These are phyloP conservation scores for Sanghuangporus weigelae DNA, from an alignment of 1,284 basidiomycete genomes.

Conservation along the genomic window DNA sequence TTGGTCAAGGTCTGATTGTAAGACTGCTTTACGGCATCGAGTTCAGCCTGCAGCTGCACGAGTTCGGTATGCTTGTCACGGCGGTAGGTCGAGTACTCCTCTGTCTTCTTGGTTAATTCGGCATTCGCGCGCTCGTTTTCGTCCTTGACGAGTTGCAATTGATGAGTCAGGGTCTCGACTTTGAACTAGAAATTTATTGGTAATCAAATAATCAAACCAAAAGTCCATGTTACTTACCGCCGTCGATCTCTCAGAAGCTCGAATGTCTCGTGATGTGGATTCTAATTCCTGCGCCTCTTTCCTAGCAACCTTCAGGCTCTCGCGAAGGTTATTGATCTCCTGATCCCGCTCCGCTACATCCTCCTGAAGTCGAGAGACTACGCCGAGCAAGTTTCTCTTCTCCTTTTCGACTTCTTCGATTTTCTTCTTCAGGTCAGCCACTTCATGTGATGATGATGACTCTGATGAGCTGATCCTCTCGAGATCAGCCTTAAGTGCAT, in stretches of 20 bases:
- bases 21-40: conserved; percentile 64
- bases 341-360: conserved; percentile 66
- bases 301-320: conserved; percentile 65
- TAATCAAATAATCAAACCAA: conserved; percentile 11
- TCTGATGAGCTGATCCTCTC: conserved; percentile 47
- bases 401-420: conserved; percentile 72
- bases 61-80: conserved; percentile 71
- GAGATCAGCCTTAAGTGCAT: conserved; percentile 49
- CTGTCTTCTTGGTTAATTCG: conserved; percentile 60
- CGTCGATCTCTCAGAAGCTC: conserved; percentile 63
- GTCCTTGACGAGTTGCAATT: conserved; percentile 65
- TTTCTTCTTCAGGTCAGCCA: conserved; percentile 49
- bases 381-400: conserved; percentile 71
- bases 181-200: conserved; percentile 60
- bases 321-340: conserved; percentile 63
- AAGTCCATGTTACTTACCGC: conserved; percentile 40
- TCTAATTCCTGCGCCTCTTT: conserved; percentile 67
- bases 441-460: conserved; percentile 53
- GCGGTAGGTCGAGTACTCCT: conserved; percentile 70
- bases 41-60: conserved; percentile 63
- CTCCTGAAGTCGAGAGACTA: conserved; percentile 69
- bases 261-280: conserved; percentile 60
- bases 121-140: conserved; percentile 62
- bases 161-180: conserved; percentile 72
- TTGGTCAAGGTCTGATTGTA: conserved; percentile 57